Evolutionary conservation across 176 grass and related monocot species (phyloP).

Genomic region (Oryza glumipatula): DNA sequence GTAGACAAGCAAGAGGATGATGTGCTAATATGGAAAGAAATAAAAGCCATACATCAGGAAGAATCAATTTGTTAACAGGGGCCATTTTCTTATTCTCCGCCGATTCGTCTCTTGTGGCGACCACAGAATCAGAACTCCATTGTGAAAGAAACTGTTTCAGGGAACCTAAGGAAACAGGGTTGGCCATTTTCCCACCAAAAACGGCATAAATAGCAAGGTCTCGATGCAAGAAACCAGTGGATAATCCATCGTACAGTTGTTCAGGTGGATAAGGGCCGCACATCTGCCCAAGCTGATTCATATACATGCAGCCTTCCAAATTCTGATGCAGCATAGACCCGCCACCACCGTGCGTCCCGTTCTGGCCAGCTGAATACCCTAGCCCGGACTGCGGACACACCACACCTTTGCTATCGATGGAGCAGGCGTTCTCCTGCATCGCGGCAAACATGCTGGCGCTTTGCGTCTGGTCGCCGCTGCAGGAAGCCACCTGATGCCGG

Average conservation of each 20-base stretch:
- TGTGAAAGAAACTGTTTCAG: conserved; percentile 62
- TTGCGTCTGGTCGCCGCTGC: not conserved
- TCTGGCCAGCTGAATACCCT: conserved; percentile 20
- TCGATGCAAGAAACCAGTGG: conserved; percentile 73
- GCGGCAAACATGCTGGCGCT: conserved; percentile 42
- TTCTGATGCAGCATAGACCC: conserved; percentile 34
- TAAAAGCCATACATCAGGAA: conserved; percentile 49
- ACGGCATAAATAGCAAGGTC: conserved; percentile 75
- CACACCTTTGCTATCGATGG: conserved; percentile 23
- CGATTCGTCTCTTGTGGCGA: not conserved
- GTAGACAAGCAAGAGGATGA: not conserved
- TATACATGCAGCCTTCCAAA: conserved; percentile 76
- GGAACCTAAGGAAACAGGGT: conserved; percentile 68
- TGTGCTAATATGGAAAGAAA: conserved; percentile 14
- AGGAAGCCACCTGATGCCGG: conserved; percentile 11
- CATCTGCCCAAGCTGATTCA: conserved; percentile 78
- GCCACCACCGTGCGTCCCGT: not conserved
- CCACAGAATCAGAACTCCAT: conserved; percentile 25
- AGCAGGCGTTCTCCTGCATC: conserved; percentile 47
- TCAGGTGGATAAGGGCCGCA: conserved; percentile 81
- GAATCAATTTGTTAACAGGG: conserved; percentile 35
- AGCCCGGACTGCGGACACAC: conserved; percentile 22
- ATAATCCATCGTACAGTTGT: conserved; percentile 75
- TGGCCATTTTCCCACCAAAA: conserved; percentile 55
- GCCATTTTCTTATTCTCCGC: conserved; percentile 8